Conservation (phyloP, 2,329 filamentous ascomycete species). For the Sarocladium brachiariae region DNA sequence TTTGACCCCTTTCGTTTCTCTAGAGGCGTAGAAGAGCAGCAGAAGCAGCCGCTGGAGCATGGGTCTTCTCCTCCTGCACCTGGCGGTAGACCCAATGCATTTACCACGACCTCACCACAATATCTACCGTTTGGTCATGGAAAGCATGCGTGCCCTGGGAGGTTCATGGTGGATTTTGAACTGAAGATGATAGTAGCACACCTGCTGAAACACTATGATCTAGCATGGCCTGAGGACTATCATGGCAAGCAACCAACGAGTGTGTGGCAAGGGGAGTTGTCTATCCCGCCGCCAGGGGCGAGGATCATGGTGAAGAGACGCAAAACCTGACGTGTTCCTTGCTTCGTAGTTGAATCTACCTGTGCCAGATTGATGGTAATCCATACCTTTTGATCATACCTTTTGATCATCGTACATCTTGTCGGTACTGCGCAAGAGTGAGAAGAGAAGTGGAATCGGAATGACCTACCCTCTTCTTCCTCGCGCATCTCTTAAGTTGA, state of each 20-base stretch:
- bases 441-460: too few relatives aligned
- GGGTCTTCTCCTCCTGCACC: neutral
- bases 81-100: constrained; percentile 4
- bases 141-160: constrained; percentile 31
- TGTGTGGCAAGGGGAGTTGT: constrained; percentile 13
- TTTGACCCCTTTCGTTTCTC: constrained; percentile 37
- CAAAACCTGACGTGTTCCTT: too few relatives aligned
- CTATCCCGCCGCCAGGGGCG: neutral
- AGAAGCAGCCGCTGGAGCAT: neutral
- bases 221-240: constrained; percentile 15
- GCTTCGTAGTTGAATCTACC: too few relatives aligned
- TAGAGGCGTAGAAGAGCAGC: neutral
- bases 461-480: too few relatives aligned
- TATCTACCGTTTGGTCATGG: constrained; percentile 31
- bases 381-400: too few relatives aligned
- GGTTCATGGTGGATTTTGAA: constrained; percentile 31
- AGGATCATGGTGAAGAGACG: neutral
- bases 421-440: too few relatives aligned
- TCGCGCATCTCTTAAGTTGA: too few relatives aligned
- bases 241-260: constrained; percentile 12
- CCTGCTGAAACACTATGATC: constrained; percentile 27
- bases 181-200: constrained; percentile 30
- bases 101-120: constrained; percentile 24
- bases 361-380: too few relatives aligned
- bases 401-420: too few relatives aligned